These are phyloP conservation scores for Raphanus sativus DNA, from an alignment of 345 rosid species.

Conservation along the genomic window DNA sequence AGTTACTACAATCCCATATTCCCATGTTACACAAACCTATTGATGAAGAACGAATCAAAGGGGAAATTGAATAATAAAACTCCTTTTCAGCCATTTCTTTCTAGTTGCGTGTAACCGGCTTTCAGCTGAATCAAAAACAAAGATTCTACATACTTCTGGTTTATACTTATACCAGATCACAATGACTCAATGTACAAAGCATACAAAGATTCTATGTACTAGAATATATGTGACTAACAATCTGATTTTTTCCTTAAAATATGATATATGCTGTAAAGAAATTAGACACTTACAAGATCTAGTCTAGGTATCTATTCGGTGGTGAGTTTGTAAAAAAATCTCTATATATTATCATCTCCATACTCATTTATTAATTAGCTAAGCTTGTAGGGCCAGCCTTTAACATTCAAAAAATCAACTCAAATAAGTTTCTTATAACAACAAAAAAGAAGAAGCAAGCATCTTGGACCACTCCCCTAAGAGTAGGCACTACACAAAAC, in stretches of 20 bases:
- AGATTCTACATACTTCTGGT: neutral
- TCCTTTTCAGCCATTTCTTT: neutral
- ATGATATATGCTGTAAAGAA: neutral
- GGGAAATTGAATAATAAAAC: neutral
- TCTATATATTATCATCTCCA: neutral
- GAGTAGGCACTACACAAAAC: neutral
- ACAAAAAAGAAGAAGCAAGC: neutral
- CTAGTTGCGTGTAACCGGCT: neutral
- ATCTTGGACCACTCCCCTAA: constrained; percentile 1
- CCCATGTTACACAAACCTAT: neutral
- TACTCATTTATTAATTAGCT: neutral
- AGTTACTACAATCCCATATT: neutral
- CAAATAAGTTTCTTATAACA: neutral
- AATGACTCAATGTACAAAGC: neutral
- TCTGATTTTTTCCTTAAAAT: no score
- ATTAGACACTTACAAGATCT: neutral
- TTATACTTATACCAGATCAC: neutral
- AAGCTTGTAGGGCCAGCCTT: neutral
- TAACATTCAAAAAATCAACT: neutral
- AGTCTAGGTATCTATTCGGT: neutral
- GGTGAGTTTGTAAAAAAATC: neutral
- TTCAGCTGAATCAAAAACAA: neutral
- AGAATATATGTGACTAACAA: no score
- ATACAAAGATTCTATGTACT: neutral
- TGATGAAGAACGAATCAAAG: neutral